Base-by-base conservation (phyloP, 108 stramenopile genomes). In the Conticribra guillardii region DNA sequence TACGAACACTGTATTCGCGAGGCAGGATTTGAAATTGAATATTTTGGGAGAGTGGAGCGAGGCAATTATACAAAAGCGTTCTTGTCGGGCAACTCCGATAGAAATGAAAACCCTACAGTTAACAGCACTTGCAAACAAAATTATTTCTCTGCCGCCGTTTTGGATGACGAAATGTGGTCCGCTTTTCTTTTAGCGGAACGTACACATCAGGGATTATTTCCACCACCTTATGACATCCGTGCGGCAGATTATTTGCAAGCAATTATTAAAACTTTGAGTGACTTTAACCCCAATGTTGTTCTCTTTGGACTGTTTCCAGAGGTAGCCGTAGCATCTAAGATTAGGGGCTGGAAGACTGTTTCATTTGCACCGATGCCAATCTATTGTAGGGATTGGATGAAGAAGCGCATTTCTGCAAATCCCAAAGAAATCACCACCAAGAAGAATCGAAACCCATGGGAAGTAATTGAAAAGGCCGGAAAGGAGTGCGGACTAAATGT, bases 271-370 rank as follows among this genome's bases (percentile, higher is more conserved):
- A 72, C 71, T 2, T 28, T 72, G 2, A 21, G 64, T 18, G 53
- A 65, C 0, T 72, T 54, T 66, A 52, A 66, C 19, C 71, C 71
- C 29, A 54, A 64, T 46, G 21, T 72, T 17, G 30, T 72, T n/a
- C 22, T 72, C 11, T 57, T 66, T 30, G 71, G 71, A 0, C 65
- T 72, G n/a, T 72, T 72, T 27, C 71, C 71, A 5, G 71, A 72
- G 53, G 71, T 69, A 7, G 4, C 68, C 27, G 45, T 69, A 15
- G 71, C 71, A 29, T 37, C 64, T 22, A 45, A 50, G 18, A 72
- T 72, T 23, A 51, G 29, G 65, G 71, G 71, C 16, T 72, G 63
- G 65, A 53, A 37, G 18, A 66, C 28, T 21, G 71, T 72, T 15
- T 65, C 71, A 18, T 72, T 56, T 46, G 64, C 33, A 23, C 17